Evolutionary conservation across 257 asterid species (phyloP), one percentile per base, ranked within the genome.

Genomic region (Fraxinus anomala): DNA sequence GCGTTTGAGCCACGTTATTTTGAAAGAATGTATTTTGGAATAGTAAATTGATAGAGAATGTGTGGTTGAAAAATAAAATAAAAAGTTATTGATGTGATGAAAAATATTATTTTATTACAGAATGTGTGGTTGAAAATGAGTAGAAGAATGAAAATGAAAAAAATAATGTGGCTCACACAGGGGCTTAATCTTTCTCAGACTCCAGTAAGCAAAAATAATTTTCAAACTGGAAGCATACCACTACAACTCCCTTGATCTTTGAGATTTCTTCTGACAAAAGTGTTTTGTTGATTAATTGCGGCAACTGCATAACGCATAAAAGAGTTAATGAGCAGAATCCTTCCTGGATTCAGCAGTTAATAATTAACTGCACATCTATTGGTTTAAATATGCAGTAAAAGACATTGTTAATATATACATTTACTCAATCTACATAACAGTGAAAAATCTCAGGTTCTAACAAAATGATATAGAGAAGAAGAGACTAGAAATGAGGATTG

Each of bases 191-290:
- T 36, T 66, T 76, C 77, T 68, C 69, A 16, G 33, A 77, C 74
- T 51, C 73, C 70, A 79, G 80, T 40, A 68, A 77, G 77, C 28
- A 76, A 83, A 66, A 73, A 71, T 70, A 76, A 70, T 14, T 66
- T 40, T 67, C 77, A 39, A 78, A 68, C 44, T 56, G 10, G 74
- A 78, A 80, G 75, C 88, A 54, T 91, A 93, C 99, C 99, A 61
- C 75, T 63, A 42, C 76, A 81, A 84, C 89, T 84, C 94, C 98
- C 40, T 73, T 87, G 75, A 95, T 84, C 85, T 83, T 90, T 74
- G 86, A 84, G 40, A 95, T 93, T 89, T 95, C 99, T 84, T 86
- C 87, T 0, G 89, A 79, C 82, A 95, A 54, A 76, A 89, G 83
- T 79, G 73, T 72, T 84, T 82, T 87, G 86, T 84, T 87, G 87